phyloP scores from a whole-genome alignment of 768 basidiomycete species.

The Pleurotus giganteus region DNA sequence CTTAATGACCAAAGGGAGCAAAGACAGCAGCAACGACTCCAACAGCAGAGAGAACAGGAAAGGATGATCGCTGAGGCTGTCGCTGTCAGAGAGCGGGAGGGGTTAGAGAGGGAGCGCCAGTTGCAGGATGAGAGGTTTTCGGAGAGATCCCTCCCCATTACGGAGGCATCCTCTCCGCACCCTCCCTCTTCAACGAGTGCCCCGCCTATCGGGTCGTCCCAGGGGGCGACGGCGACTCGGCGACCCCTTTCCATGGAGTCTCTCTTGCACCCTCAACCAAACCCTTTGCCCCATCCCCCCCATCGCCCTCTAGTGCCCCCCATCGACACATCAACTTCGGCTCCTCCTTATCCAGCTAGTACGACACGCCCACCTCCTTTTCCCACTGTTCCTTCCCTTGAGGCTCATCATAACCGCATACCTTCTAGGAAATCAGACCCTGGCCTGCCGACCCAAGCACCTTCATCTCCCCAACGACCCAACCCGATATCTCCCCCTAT shows the following conservation, averaged over 20 bases:
- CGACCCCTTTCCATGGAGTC: conserved; percentile 8
- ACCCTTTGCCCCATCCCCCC: background rate
- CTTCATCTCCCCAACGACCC: background rate
- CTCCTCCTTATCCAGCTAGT: background rate
- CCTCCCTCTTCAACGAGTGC: background rate
- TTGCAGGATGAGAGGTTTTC: background rate
- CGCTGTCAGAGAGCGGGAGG: conserved; percentile 19
- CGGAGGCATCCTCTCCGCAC: background rate
- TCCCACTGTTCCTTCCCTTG: background rate
- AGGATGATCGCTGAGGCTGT: conserved; percentile 22
- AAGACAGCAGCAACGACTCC: conserved; percentile 22
- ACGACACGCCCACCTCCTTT: background rate
- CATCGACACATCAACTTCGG: background rate
- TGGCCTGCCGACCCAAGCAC: background rate
- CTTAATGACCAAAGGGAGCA: conserved; percentile 19
- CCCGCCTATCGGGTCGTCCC: background rate
- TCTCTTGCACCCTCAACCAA: background rate
- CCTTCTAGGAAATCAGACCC: conserved; percentile 5
- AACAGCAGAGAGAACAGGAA: conserved; percentile 25
- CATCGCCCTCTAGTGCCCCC: background rate
- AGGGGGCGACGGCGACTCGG: background rate
- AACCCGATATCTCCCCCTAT: background rate
- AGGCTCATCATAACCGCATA: background rate
- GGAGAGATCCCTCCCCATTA: background rate
- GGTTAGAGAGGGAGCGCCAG: background rate